Evolutionary conservation across 495 filamentous ascomycete genomes (phyloP).

Genomic region (Aspergillus campestris): DNA sequence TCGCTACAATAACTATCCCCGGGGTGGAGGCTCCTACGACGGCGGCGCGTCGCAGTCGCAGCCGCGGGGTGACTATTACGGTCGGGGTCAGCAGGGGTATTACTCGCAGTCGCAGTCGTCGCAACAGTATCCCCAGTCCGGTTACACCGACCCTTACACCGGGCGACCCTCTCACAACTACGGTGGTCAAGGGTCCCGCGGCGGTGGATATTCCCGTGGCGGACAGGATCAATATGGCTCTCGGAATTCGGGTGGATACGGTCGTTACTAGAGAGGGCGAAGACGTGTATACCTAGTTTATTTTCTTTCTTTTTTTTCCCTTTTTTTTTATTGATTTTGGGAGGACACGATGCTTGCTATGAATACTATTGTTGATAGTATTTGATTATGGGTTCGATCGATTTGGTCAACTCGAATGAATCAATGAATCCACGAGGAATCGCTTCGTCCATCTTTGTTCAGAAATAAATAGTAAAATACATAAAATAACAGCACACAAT

Average conservation of each 20-base stretch:
- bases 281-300: too few relatives aligned
- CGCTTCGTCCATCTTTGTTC: too few relatives aligned
- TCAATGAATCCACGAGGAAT: too few relatives aligned
- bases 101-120: conserved; percentile 12
- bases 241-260: conserved; percentile 29
- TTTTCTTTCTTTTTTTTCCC: not conserved
- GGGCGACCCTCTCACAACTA: conserved; percentile 14
- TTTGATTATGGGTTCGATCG: not conserved
- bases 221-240: conserved; percentile 20
- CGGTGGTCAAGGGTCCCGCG: conserved; percentile 18
- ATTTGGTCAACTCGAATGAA: too few relatives aligned
- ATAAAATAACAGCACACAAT: too few relatives aligned
- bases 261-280: conserved; percentile 26
- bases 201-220: conserved; percentile 23
- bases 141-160: conserved; percentile 8
- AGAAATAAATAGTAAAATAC: too few relatives aligned
- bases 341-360: too few relatives aligned
- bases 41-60: not conserved
- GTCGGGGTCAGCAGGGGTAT: conserved; percentile 24
- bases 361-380: too few relatives aligned
- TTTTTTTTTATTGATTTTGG: not conserved
- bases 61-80: conserved; percentile 18
- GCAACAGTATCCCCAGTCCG: conserved; percentile 4
- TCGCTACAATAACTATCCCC: conserved; percentile 17
- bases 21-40: not conserved